Conservation (phyloP, 1,284 basidiomycete species). For the Neonothopanus nambi region DNA sequence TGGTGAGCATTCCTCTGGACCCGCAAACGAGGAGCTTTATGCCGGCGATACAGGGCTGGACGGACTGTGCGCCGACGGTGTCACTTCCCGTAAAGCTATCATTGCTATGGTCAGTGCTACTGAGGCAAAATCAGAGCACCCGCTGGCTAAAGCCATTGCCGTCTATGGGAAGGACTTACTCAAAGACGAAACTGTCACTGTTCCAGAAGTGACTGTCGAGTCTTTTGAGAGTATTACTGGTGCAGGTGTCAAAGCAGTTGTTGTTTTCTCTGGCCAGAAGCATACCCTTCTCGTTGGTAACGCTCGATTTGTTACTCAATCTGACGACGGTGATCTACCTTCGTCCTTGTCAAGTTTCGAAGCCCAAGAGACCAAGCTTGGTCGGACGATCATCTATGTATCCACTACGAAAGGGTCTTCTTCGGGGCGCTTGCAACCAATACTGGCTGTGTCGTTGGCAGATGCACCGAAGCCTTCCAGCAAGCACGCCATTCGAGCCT, state of each 20-base stretch:
- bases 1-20: conserved; percentile 21
- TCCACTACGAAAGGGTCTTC: conserved; percentile 49
- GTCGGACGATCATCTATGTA: conserved; percentile 86
- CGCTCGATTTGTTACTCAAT: conserved; percentile 64
- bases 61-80: conserved; percentile 58
- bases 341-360: conserved; percentile 64
- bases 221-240: conserved; percentile 89
- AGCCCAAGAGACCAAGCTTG: conserved; percentile 61
- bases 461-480: conserved; percentile 86
- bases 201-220: conserved; percentile 46
- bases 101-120: conserved; percentile 83
- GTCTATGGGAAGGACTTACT: conserved; percentile 75
- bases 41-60: conserved; percentile 45
- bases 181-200: conserved; percentile 36
- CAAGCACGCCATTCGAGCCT: conserved; percentile 73
- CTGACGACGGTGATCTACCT: conserved; percentile 54
- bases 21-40: conserved; percentile 42
- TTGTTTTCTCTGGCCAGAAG: conserved; percentile 48
- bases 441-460: conserved; percentile 77
- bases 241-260: conserved; percentile 78
- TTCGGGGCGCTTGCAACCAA: conserved; percentile 45
- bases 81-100: conserved; percentile 61
- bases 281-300: conserved; percentile 77
- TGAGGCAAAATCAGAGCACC: conserved; percentile 94
- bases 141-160: conserved; percentile 91